A percentile compares a stretch with the other conserved stretches of the same genome.
phyloP scores from a whole-genome alignment of 768 basidiomycete genomes.

The Leccinellum albellum region DNA sequence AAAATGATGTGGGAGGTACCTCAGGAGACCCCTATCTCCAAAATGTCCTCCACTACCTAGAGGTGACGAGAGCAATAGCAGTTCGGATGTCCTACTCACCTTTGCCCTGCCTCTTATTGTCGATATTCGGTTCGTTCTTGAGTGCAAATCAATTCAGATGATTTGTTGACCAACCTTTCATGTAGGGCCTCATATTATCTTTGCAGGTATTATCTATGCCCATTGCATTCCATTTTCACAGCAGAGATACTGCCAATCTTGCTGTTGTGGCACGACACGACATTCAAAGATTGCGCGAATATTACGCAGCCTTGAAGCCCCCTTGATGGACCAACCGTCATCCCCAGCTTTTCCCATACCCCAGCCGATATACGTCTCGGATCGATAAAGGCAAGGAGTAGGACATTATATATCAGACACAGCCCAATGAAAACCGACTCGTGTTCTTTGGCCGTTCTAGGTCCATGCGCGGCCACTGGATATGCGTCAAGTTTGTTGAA shows the following conservation, averaged over 20 bases:
- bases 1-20: slow-evolving; percentile 18
- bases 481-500: slow-evolving; percentile 30
- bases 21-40: slow-evolving; percentile 26
- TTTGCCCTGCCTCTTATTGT: slow-evolving; percentile 28
- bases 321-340: neutral
- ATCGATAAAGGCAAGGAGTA: neutral
- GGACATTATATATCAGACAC: slow-evolving; percentile 17
- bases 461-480: neutral
- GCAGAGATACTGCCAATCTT: neutral
- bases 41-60: slow-evolving; percentile 19
- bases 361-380: slow-evolving; percentile 7
- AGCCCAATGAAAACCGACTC: slow-evolving; percentile 1
- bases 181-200: slow-evolving; percentile 26
- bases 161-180: neutral
- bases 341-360: neutral
- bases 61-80: slow-evolving; percentile 11
- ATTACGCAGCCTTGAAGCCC: slow-evolving; percentile 15
- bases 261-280: neutral
- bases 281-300: slow-evolving; percentile 8
- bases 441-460: slow-evolving; percentile 11
- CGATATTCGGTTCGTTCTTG: slow-evolving; percentile 19
- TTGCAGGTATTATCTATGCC: slow-evolving; percentile 10
- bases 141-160: neutral
- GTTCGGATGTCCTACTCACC: slow-evolving; percentile 6
- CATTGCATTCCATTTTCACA: slow-evolving; percentile 20